Evolutionary conservation across 495 filamentous ascomycete genomes (phyloP).

Genomic region (Daldinia caldariorum): DNA sequence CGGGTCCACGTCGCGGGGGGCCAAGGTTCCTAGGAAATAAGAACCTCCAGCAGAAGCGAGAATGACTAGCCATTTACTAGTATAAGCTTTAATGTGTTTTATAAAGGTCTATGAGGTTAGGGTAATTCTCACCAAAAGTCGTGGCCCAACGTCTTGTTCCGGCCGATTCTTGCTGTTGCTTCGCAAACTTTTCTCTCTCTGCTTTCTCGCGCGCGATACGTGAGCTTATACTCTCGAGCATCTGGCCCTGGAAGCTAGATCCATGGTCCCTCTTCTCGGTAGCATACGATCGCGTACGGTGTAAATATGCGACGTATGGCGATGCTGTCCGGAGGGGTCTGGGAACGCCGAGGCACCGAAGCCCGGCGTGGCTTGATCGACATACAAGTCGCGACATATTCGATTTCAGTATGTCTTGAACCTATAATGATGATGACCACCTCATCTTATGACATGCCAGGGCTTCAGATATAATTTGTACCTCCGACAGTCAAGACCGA

Average conservation of each 20-base stretch:
- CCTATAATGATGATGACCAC: slow-evolving; percentile 3
- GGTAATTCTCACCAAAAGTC: slow-evolving; percentile 66
- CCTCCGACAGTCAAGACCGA: neutral
- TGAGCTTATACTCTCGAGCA: slow-evolving; percentile 83
- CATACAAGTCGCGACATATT: slow-evolving; percentile 43
- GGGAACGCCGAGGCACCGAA: slow-evolving; percentile 26
- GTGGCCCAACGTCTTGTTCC: slow-evolving; percentile 67
- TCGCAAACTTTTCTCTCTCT: slow-evolving; percentile 72
- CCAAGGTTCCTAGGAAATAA: slow-evolving; percentile 76
- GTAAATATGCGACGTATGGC: slow-evolving; percentile 25
- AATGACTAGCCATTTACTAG: slow-evolving; percentile 54
- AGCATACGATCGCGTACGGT: slow-evolving; percentile 33
- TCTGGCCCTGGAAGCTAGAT: slow-evolving; percentile 80
- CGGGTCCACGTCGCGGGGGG: slow-evolving; percentile 65
- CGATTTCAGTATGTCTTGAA: slow-evolving; percentile 2
- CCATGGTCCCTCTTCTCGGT: slow-evolving; percentile 44
- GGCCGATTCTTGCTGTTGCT: slow-evolving; percentile 61
- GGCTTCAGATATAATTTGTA: neutral
- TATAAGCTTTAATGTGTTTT: slow-evolving; percentile 27
- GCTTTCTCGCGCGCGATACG: slow-evolving; percentile 78
- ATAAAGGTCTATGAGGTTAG: neutral
- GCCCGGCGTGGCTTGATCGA: slow-evolving; percentile 33
- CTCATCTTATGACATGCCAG: slow-evolving; percentile 12
- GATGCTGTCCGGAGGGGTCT: slow-evolving; percentile 24
- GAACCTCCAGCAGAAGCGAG: slow-evolving; percentile 68